Base-by-base conservation (phyloP, 371 early-diverging fungal species). In the Lichtheimia hyalospora region DNA sequence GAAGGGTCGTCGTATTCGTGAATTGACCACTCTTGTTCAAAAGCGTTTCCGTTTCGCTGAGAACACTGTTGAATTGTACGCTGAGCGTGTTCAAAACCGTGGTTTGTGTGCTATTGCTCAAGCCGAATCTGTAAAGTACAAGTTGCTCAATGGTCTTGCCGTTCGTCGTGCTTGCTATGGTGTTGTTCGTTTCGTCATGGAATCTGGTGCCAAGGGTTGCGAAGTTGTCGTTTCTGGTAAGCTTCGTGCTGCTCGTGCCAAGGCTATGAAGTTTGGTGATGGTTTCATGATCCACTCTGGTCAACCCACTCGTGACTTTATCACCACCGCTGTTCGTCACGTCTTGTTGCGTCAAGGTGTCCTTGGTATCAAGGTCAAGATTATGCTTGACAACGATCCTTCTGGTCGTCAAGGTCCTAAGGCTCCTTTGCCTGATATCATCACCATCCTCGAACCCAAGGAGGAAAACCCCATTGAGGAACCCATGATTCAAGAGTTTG, bases 211-310 rank as follows among this genome's bases (percentile, higher is more conserved):
- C 82, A 99, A 99, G 91, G 99, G 99, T 80, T 96, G 95, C 79
- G 97, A 98, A 82, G 98, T 99, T 55, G 92, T 99, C 71, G 95
- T 99, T 66, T 96, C 98, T 67, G 99, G 99, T 72, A 99, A 99
- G 93, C 90, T 99, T 62, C 98, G 99, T 84, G 99, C 96, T 82
- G 99, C 99, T 60, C 98, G 99, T 93, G 99, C 99, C 80, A 98
- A 98, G 92, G 92, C 99, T 67, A 98, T 98, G 96, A 99, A 99
- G 92, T 99, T 99, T 84, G 86, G 91, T 74, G 98, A 97, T 71
- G 99, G 99, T 73, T 97, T 98, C 89, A 95, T 99, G 93, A 92
- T 98, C 82, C 97, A 98, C 95, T 96, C 99, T 76, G 99, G 99
- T 85, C 93, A 97, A 79, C 97, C 99, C 76, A 91, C 94, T 63